Percentiles rank a stretch among this genome's conserved stretches.
Evolutionary conservation across 306 rosid genomes (phyloP).

Genomic region (Quercus suber): DNA sequence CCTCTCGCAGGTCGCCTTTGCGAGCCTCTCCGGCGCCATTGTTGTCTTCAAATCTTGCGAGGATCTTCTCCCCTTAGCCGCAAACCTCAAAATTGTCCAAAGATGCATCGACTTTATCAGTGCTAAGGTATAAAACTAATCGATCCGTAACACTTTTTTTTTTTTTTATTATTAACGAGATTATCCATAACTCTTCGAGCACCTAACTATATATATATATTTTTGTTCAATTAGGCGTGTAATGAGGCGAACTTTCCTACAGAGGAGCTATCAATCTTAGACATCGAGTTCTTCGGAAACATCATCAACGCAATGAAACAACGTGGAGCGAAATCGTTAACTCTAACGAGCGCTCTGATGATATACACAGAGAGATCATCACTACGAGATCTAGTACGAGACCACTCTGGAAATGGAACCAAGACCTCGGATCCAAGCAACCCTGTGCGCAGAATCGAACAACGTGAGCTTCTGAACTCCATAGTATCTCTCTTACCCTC

Average conservation of each 20-base stretch:
- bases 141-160: background rate
- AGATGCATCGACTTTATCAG: slow-evolving; percentile 54
- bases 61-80: slow-evolving; percentile 53
- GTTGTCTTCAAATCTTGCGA: slow-evolving; percentile 66
- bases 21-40: slow-evolving; percentile 56
- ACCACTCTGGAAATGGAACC: slow-evolving; percentile 58
- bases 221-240: slow-evolving; percentile 29
- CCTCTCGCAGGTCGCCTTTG: slow-evolving; percentile 61
- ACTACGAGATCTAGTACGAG: slow-evolving; percentile 75
- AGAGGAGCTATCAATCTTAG: slow-evolving; percentile 65
- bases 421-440: slow-evolving; percentile 5
- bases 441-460: slow-evolving; percentile 26
- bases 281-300: slow-evolving; percentile 47
- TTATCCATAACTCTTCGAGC: too few species aligned
- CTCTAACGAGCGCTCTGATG: slow-evolving; percentile 59
- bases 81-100: slow-evolving; percentile 40
- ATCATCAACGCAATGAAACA: slow-evolving; percentile 57
- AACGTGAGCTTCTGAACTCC: slow-evolving; percentile 55
- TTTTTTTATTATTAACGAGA: too few species aligned
- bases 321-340: slow-evolving; percentile 51
- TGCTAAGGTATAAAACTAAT: slow-evolving; percentile 26
- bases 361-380: slow-evolving; percentile 64
- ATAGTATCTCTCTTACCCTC: slow-evolving; percentile 64
- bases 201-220: too few species aligned
- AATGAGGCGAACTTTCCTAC: slow-evolving; percentile 72